Evolutionary conservation across 106 monocot genomes (phyloP), one percentile per base, ranked within the genome.

Genomic region (Apostasia shenzhenica): DNA sequence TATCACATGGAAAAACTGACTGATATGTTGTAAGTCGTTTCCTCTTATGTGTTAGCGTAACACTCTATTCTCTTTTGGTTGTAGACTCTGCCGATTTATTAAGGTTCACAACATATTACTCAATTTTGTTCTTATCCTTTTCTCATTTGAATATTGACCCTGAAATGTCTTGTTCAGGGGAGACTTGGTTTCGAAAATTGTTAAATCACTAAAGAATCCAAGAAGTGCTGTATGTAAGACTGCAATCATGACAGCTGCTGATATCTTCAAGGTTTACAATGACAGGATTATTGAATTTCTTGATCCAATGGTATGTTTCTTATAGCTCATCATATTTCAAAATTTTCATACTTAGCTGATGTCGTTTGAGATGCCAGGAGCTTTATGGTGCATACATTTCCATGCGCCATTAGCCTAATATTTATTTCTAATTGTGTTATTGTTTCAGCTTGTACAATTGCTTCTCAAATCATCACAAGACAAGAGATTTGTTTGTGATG

Each of bases 401-500:
- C 1, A 41, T 6, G 2, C 37, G 5, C 43, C n/a, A 13, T 39
- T 45, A 44, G 45, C 11, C 11, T n/a, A 62, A 62, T 44, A 0
- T 62, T 59, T 9, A 5, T 44, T 40, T 52, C 38, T 60, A 46
- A 3, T 54, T 39, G 54, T 61, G 54, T 61, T 61, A 41, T 79
- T 11, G 50, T 13, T 70, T 79, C 88, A 97, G 97, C 84, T 97
- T 73, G 67, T 81, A 47, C 97, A 97, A 60, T 69, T 97, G 72
- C 85, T 97, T 77, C 86, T 97, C 44, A 97, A 90, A 79, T 84
- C 97, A 53, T 97, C 92, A 60, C 97, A 97, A 87, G 97, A 97
- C 71, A 97, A 97, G 77, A 84, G 89, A 3, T 97, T 97, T 85
- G 97, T 97, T n/a, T 92, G 97, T 76, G 97, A 97, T 74, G 97